phyloP scores from a whole-genome alignment of 2,329 filamentous ascomycete genomes.

The Akanthomyces lecanii region DNA sequence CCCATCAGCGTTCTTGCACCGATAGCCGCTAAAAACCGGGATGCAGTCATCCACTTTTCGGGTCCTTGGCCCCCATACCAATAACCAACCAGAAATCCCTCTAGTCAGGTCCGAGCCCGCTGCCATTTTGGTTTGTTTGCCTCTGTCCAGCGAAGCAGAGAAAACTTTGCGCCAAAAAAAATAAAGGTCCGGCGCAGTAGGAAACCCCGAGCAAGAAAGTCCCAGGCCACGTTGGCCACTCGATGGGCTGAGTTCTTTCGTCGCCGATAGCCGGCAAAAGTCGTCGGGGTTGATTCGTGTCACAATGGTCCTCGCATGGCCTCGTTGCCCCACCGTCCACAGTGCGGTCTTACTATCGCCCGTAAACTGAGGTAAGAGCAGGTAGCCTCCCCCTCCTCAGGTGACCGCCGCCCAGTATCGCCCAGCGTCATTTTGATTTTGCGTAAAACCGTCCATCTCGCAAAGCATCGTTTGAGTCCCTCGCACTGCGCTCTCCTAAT shows the following conservation, averaged over 20 bases:
- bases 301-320: slow-evolving; percentile 14
- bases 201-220: background rate
- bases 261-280: slow-evolving; percentile 4
- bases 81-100: slow-evolving; percentile 7
- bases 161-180: background rate
- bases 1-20: background rate
- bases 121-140: background rate
- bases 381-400: slow-evolving; percentile 9
- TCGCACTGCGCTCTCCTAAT: background rate
- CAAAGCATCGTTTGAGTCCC: background rate
- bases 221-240: background rate
- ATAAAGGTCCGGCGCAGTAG: background rate
- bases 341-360: slow-evolving; percentile 14
- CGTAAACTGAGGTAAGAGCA: slow-evolving; percentile 1
- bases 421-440: background rate
- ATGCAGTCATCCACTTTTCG: slow-evolving; percentile 10
- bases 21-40: slow-evolving; percentile 9
- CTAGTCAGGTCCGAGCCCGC: slow-evolving; percentile 9
- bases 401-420: slow-evolving; percentile 9
- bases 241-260: background rate
- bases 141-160: background rate
- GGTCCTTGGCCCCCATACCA: background rate
- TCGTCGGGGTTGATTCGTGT: background rate
- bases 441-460: slow-evolving; percentile 6
- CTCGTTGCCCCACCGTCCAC: slow-evolving; percentile 10